Evolutionary conservation across 345 rosid genomes (phyloP), one percentile per base, ranked within the genome.

Genomic region (Erodium maritimum): DNA sequence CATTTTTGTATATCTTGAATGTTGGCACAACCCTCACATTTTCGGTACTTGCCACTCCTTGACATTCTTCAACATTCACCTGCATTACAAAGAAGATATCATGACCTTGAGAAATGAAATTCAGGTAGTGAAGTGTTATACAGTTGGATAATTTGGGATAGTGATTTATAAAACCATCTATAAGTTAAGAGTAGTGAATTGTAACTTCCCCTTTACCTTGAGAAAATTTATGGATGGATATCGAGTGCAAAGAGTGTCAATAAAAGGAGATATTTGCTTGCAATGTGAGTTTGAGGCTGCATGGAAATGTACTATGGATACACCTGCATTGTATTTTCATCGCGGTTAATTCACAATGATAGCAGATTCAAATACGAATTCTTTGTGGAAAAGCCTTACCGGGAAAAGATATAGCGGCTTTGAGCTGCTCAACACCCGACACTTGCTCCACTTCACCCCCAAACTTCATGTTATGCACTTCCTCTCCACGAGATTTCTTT

Each of bases 391-490:
- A 29, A 29, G 37, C 37, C 63, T 69, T 55, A 87, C 99, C 91
- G 2, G 91, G 87, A 48, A 82, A 74, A 56, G 93, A 85, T 55
- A 90, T 51, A 51, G 95, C 95, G 60, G 90, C 88, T 74, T 65
- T 81, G 68, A 94, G 83, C 78, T 83, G 95, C 67, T 85, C 95
- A 57, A 80, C 73, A 45, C 80, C 80, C 29, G 62, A 63, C 19
- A 84, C 81, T 68, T 82, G 80, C 78, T 90, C 99, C 51, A 94
- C 99, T 70, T 87, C 96, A 58, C 97, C 94, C 19, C 97, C 96
- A 65, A 94, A 94, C 72, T 94, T 85, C 96, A 94, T 75, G 75
- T 94, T 87, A 61, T 80, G 55, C 34, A 94, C 96, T 65, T 83
- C 95, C 72, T 86, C 96, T n/a, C 99, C 99, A 0, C 81, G 87